Evolutionary conservation across 2,329 filamentous ascomycete genomes (phyloP).

Genomic region (Fonsecaea multimorphosa): DNA sequence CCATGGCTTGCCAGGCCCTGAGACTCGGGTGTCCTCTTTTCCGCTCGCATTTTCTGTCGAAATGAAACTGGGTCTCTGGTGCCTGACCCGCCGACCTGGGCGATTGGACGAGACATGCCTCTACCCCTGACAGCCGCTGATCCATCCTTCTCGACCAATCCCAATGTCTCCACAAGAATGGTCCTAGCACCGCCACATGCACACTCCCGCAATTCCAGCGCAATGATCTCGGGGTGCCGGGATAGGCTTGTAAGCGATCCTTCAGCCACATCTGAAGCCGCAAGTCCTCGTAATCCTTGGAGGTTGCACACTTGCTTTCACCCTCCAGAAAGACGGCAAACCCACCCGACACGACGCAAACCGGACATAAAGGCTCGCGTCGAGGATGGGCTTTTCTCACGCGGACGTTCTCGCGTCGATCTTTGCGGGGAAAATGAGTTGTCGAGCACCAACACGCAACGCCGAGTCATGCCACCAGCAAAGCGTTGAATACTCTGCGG

Average conservation of each 20-base stretch:
- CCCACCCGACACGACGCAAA: neutral
- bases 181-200: conserved; percentile 28
- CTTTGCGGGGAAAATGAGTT: neutral
- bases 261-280: conserved; percentile 12
- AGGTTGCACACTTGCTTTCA: neutral
- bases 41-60: conserved; percentile 27
- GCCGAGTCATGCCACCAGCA: neutral
- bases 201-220: conserved; percentile 22
- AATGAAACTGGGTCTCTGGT: conserved; percentile 30
- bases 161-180: conserved; percentile 23
- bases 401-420: neutral
- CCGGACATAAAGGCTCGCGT: neutral
- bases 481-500: neutral
- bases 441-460: neutral
- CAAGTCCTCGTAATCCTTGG: neutral
- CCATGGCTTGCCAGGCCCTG: conserved; percentile 16
- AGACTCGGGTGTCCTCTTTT: conserved; percentile 24
- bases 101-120: conserved; percentile 28
- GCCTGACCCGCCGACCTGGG: conserved; percentile 17
- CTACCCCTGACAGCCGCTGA: conserved; percentile 27
- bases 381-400: neutral
- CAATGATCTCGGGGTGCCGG: conserved; percentile 6
- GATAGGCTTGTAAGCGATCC: conserved; percentile 4
- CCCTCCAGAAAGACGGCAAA: neutral
- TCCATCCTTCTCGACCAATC: conserved; percentile 36